Conservation (phyloP, 352 stramenopile genomes). For the Globisporangium radiosum region DNA sequence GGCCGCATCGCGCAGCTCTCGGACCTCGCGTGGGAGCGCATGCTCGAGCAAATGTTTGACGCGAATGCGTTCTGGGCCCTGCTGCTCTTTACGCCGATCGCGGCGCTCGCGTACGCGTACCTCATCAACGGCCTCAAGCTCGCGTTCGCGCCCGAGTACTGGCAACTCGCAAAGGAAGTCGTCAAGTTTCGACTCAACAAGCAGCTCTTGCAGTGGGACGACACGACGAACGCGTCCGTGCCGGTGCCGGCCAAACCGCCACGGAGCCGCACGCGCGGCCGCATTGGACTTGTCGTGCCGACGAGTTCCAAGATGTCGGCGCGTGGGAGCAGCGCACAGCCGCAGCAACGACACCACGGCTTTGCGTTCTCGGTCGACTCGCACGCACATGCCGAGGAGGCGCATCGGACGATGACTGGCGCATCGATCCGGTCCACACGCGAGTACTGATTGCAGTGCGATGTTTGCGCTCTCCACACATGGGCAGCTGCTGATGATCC, state of each 20-base stretch:
- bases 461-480: background rate
- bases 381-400: conserved; percentile 44
- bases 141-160: conserved; percentile 67
- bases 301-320: conserved; percentile 16
- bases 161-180: conserved; percentile 71
- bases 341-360: conserved; percentile 44
- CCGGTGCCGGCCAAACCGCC: conserved; percentile 28
- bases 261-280: conserved; percentile 12
- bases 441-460: background rate
- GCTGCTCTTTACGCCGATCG: conserved; percentile 43
- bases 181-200: conserved; percentile 60
- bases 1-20: conserved; percentile 45
- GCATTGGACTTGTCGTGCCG: conserved; percentile 31
- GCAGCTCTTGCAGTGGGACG: conserved; percentile 52
- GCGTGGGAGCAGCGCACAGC: conserved; percentile 6
- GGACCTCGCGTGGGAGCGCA: conserved; percentile 67
- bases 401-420: conserved; percentile 41
- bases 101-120: conserved; percentile 45
- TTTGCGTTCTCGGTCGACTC: conserved; percentile 72
- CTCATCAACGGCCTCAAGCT: conserved; percentile 48
- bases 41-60: conserved; percentile 57
- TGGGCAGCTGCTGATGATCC: no score
- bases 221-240: conserved; percentile 49
- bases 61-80: conserved; percentile 55
- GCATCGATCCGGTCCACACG: conserved; percentile 19